Conservation (phyloP, 208 protist genomes). For the Kentomonas sorsogonicus region DNA sequence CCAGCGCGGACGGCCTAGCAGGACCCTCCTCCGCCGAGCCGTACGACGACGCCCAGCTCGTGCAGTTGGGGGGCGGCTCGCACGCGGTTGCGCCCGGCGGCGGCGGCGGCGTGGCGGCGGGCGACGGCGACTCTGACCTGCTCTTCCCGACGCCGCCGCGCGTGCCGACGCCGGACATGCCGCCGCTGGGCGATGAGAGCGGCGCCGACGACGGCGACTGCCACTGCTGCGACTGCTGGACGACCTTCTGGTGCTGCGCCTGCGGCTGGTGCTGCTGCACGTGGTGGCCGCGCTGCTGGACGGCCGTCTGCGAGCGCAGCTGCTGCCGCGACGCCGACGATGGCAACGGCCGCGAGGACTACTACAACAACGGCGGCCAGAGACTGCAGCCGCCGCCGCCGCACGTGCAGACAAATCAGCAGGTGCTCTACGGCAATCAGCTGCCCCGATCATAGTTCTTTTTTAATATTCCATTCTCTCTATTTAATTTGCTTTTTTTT, state of each 20-base stretch:
- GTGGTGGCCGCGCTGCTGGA: conserved; percentile 19
- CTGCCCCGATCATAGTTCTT: not conserved
- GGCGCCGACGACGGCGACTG: conserved; percentile 15
- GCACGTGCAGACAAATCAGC: too few species aligned
- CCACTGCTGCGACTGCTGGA: conserved; percentile 19
- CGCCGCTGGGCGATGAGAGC: conserved; percentile 21
- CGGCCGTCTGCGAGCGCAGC: too few species aligned
- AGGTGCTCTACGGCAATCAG: not conserved
- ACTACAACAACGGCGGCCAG: not conserved
- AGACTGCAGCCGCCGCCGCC: conserved; percentile 5
- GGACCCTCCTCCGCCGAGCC: not conserved
- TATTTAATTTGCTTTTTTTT: conserved; percentile 2
- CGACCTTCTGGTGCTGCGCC: not conserved
- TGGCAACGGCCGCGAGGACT: not conserved
- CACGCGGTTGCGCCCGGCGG: conserved; percentile 2
- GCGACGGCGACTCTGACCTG: conserved; percentile 28
- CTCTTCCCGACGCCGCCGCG: conserved; percentile 63
- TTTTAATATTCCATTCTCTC: not conserved
- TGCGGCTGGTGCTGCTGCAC: conserved; percentile 15
- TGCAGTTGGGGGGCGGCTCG: not conserved
- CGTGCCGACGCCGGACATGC: conserved; percentile 43
- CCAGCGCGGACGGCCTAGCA: not conserved
- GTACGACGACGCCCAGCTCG: not conserved
- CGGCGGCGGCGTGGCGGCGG: conserved; percentile 7
- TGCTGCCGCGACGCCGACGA: conserved; percentile 24